These are phyloP conservation scores for Carex cristatella DNA, from an alignment of 176 grass and related monocot species.

Conservation along the genomic window DNA sequence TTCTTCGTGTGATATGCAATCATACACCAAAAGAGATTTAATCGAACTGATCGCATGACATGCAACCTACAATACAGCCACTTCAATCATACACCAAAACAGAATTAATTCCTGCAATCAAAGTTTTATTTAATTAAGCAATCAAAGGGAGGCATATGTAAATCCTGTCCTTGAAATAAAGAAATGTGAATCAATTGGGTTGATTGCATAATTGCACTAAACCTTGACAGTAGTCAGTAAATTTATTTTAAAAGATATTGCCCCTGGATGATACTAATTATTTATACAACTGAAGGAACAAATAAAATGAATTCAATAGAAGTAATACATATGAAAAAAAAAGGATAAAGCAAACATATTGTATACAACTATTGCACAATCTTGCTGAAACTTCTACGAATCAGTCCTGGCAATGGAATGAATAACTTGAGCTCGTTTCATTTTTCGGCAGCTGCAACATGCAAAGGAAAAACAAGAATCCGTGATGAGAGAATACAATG, in stretches of 20 bases:
- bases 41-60: background rate
- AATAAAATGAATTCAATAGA: slow-evolving; percentile 26
- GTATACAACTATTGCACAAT: slow-evolving; percentile 11
- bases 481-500: slow-evolving; percentile 16
- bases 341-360: background rate
- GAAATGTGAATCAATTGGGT: background rate
- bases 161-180: background rate
- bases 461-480: slow-evolving; percentile 26
- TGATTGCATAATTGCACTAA: background rate
- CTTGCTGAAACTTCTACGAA: slow-evolving; percentile 14
- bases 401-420: slow-evolving; percentile 82
- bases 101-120: background rate
- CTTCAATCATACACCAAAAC: background rate
- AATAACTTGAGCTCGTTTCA: slow-evolving; percentile 69
- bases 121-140: background rate
- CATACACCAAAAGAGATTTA: too few species aligned
- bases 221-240: background rate
- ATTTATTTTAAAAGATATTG: background rate
- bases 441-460: slow-evolving; percentile 74
- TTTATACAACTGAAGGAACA: slow-evolving; percentile 14
- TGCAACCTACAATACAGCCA: background rate
- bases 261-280: background rate
- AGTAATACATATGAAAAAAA: background rate
- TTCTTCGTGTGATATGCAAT: too few species aligned
- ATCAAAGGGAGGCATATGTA: background rate